Evolutionary conservation across 305 asterid genomes (phyloP).

Genomic region (Fraxinus ornus): DNA sequence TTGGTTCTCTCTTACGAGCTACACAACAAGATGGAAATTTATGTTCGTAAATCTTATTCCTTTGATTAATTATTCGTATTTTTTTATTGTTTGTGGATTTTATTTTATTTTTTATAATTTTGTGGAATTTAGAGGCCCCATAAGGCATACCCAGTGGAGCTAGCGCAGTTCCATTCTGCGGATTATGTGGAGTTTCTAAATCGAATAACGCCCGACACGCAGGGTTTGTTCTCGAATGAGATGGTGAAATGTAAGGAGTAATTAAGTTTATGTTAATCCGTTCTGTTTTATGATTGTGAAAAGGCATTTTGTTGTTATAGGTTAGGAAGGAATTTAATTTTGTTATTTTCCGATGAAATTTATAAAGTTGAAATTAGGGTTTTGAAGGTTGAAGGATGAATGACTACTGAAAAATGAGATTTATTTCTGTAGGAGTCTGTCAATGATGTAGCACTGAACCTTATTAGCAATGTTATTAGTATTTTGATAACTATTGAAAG

Average conservation of each 20-base stretch:
- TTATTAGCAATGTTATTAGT: background rate
- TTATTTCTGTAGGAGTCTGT: background rate
- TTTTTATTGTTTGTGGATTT: background rate
- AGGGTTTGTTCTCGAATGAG: slow-evolving; percentile 51
- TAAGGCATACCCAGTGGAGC: slow-evolving; percentile 96
- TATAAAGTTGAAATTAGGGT: slow-evolving; percentile 4
- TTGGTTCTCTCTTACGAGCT: slow-evolving; percentile 88
- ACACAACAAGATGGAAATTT: slow-evolving; percentile 94
- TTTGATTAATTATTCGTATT: background rate
- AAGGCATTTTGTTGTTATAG: background rate
- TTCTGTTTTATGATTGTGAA: background rate
- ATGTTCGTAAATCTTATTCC: slow-evolving; percentile 51
- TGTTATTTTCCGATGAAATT: background rate
- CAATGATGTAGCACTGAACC: background rate
- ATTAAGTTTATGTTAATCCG: background rate
- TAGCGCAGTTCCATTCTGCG: slow-evolving; percentile 96
- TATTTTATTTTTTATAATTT: slow-evolving; percentile 10
- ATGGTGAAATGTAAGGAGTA: slow-evolving; percentile 58
- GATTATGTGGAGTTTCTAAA: slow-evolving; percentile 94
- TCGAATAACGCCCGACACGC: slow-evolving; percentile 78
- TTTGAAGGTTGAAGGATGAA: background rate
- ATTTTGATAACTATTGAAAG: background rate
- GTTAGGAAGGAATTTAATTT: background rate
- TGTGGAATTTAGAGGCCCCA: slow-evolving; percentile 78
- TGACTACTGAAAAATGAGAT: background rate